These are phyloP conservation scores for Pigoraptor vietnamica DNA, from an alignment of 78 protist genomes.

Conservation along the genomic window DNA sequence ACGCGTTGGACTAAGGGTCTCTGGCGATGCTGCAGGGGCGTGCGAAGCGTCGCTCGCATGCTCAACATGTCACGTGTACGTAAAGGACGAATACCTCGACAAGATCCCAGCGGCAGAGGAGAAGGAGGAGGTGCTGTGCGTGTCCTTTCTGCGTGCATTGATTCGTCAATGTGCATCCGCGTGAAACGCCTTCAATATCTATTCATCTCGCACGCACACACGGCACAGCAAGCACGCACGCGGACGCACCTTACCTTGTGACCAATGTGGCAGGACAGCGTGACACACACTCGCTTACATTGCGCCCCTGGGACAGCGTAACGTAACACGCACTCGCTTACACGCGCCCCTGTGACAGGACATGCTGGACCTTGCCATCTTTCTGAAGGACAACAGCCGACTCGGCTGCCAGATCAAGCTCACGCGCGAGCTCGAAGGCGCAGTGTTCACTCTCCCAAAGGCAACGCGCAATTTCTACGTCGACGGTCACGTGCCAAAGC, in stretches of 20 bases:
- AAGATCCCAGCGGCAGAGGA: conserved; percentile 53
- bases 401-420: conserved; percentile 79
- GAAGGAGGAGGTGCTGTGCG: neutral
- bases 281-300: neutral
- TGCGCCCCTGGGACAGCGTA: neutral
- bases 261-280: neutral
- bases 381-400: conserved; percentile 70
- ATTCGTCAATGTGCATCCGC: too few species aligned
- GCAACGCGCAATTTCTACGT: conserved; percentile 45
- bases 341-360: conserved; percentile 19
- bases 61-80: conserved; percentile 87
- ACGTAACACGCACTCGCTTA: neutral
- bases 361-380: conserved; percentile 88
- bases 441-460: conserved; percentile 56
- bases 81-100: conserved; percentile 51
- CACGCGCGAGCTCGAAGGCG: conserved; percentile 68
- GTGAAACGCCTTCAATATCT: too few species aligned
- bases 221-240: neutral
- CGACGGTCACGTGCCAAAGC: conserved; percentile 17
- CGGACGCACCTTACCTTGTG: neutral
- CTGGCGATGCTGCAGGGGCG: conserved; percentile 47
- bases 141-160: neutral
- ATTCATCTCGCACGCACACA: neutral
- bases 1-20: neutral
- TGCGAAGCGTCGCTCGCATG: conserved; percentile 90